Base-by-base conservation (phyloP, 202 grass and related monocot species). In the Schoenoplectus tabernaemontani region DNA sequence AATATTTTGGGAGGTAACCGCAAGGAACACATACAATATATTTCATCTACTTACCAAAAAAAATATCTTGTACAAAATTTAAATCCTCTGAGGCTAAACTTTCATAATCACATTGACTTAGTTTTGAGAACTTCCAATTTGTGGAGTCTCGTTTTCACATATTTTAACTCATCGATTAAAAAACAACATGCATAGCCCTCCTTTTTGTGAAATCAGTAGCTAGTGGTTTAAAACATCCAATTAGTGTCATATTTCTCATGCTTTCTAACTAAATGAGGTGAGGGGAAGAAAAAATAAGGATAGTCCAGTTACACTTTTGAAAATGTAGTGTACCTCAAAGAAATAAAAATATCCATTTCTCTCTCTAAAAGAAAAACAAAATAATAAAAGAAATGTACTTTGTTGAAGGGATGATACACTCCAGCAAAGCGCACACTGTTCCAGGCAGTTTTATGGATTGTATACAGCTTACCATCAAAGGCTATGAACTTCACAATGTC, bases 401-500 rank as follows among this genome's bases (percentile, higher is more conserved):
- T 23, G 11, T 66, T 79, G 13, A 81, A 66, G 1, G 84, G 88
- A 79, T 93, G 68, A 0, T 97, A 96, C 41, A 92, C 37, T 19
- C 93, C 89, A 30, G 87, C 89, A 38, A 89, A 89, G 60, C 66
- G 86, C 82, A 89, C 78, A 2, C 32, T 88, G 17, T 83, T 88
- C 88, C 85, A 86, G 0, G 88, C 81, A 9, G 90, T 85, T 41
- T 57, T 85, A 79, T 93, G 91, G 59, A 97, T 87, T 15, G 94
- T 92, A 54, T 90, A 85, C 46, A 93, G 59, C 66, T 92, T 78
- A 3, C 41, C 85, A n/a, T 88, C 89, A 51, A 90, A 39, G 1
- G 83, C 82, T 10, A 97, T 64, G 4, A 93, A 87, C 19, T 93
- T 93, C 1, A 84, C 80, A 5, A 93, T 85, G 61, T 93, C 87